Evolutionary conservation across 2,329 filamentous ascomycete species (phyloP).

Genomic region (Fusarium bactridioides): DNA sequence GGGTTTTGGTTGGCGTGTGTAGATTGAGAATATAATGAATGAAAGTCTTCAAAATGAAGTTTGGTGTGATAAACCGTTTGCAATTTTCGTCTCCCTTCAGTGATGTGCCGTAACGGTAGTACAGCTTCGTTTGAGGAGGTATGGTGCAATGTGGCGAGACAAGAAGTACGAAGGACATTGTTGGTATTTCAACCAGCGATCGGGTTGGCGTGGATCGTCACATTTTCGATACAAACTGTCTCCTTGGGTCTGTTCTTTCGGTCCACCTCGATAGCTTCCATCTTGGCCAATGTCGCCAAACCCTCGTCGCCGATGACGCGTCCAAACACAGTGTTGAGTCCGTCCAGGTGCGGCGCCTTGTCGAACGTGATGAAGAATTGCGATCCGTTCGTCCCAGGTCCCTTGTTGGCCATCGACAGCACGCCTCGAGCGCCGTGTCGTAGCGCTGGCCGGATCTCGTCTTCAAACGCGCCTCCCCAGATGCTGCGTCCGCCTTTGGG

Average conservation of each 20-base stretch:
- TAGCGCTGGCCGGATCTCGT: conserved; percentile 78
- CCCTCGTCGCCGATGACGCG: conserved; percentile 73
- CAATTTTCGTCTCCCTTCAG: neutral
- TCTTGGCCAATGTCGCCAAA: conserved; percentile 70
- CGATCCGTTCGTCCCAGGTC: conserved; percentile 75
- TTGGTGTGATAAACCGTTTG: neutral
- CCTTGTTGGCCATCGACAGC: conserved; percentile 82
- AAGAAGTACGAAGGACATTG: neutral
- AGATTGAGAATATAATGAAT: neutral
- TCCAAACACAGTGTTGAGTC: conserved; percentile 85
- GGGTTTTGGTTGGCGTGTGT: neutral
- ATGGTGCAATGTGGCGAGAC: neutral
- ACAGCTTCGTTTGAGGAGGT: neutral
- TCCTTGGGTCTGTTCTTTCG: conserved; percentile 79
- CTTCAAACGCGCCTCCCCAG: conserved; percentile 77
- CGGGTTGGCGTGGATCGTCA: conserved; percentile 83
- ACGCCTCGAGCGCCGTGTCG: conserved; percentile 74
- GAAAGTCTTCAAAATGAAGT: neutral
- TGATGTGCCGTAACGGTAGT: neutral
- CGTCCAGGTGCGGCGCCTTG: conserved; percentile 81
- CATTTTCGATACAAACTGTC: conserved; percentile 69
- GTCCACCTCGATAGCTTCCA: conserved; percentile 78
- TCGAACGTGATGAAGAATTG: conserved; percentile 86
- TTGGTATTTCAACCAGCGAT: conserved; percentile 63
- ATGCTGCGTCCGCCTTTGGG: conserved; percentile 77